A percentile compares a stretch with the other conserved stretches of the same genome.
These are phyloP conservation scores for Suillus fuscotomentosus DNA, from an alignment of 768 basidiomycete species.

Conservation along the genomic window DNA sequence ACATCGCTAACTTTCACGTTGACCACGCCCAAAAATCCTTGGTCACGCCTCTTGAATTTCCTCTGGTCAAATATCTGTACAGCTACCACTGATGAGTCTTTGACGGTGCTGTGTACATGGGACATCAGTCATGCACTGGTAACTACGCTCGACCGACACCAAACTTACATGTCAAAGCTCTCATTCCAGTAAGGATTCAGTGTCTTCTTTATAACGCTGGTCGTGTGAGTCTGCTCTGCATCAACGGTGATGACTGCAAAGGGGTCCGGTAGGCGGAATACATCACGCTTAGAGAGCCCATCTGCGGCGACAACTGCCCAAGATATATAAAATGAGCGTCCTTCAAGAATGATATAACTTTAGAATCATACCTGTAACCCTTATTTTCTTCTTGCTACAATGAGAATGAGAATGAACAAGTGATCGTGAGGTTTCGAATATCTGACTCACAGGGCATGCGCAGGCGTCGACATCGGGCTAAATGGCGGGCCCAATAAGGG, in stretches of 20 bases:
- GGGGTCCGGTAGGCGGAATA: constrained; percentile 94
- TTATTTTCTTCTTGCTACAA: constrained; percentile 65
- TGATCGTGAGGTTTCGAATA: background rate
- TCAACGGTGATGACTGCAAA: constrained; percentile 99
- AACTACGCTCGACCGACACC: background rate
- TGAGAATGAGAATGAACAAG: constrained; percentile 13
- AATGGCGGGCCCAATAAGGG: constrained; percentile 1
- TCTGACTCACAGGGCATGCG: constrained; percentile 26
- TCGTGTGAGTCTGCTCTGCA: constrained; percentile 95
- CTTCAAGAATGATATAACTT: background rate
- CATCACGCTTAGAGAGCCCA: constrained; percentile 90
- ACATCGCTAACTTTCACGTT: constrained; percentile 91
- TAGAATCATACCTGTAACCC: constrained; percentile 61
- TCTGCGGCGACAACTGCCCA: constrained; percentile 89
- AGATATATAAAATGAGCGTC: constrained; percentile 8
- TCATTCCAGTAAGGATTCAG: constrained; percentile 97
- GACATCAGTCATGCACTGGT: background rate
- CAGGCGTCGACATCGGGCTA: constrained; percentile 26
- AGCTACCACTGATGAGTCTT: constrained; percentile 96
- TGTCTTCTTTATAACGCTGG: constrained; percentile 95
- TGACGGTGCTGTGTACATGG: constrained; percentile 67
- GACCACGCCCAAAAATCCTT: constrained; percentile 97
- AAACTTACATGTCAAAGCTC: constrained; percentile 90
- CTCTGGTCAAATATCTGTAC: constrained; percentile 99
- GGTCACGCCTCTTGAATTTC: constrained; percentile 98